Evolutionary conservation across 2,329 filamentous ascomycete species (phyloP), one percentile per base, ranked within the genome.

Genomic region (Beauveria varroae): DNA sequence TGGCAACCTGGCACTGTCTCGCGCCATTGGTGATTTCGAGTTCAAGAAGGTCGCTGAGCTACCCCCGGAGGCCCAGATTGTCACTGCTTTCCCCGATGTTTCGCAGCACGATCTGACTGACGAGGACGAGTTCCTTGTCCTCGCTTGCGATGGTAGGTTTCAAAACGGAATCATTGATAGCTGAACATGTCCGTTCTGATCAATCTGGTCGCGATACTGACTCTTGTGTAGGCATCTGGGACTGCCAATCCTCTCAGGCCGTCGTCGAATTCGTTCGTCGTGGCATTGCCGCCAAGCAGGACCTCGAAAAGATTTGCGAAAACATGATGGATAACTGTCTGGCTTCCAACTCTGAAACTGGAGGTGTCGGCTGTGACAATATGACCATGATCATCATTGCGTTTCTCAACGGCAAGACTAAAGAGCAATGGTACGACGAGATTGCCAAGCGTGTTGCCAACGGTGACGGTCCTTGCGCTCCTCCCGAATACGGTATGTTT

Each of bases 321-420:
- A 99, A 99, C 79, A 96, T 99, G 91, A 99, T 99, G 95, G 93
- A 99, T 81, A 99, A 98, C 80, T 99, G 95, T 74, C 82, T 99
- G 66, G 93, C 95, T 46, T 96, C 93, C 64, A 98, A 96, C 83
- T 96, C 93, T 67, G 95, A 99, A 78, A 97, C 93, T 37, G 95
- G 95, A 60, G 95, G 95, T 65, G 93, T 99, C 64, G 95, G 95
- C 64, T 99, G 95, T 75, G 95, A 99, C 80, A 99, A 99, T 81
- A 99, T 99, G 95, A 99, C 95, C 68, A 98, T 99, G 89, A 81
- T 88, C 68, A 84, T 99, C 67, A 80, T 99, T 71, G 95, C 89
- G 67, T 86, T 99, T 73, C 84, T 99, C 68, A 86, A 90, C 71
- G 95, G 93, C 74, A 92, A 90, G 82, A 90, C 87, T 69, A 96